A percentile compares a stretch with the other conserved stretches of the same genome.
Evolutionary conservation across 345 rosid genomes (phyloP).

Genomic region (Arabidopsis arenosa): DNA sequence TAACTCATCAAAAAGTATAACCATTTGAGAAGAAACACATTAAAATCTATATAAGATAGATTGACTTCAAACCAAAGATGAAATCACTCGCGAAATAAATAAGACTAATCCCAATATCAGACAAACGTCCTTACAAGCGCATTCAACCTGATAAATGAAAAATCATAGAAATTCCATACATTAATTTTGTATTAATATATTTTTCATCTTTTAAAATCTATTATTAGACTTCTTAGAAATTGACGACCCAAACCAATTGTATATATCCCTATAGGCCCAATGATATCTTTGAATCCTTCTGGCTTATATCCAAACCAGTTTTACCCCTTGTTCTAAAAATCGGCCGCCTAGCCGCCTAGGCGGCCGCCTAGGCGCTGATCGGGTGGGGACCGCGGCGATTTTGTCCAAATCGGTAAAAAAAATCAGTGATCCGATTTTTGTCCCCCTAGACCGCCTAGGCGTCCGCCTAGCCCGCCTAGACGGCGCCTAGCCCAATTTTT

Average conservation of each 20-base stretch:
- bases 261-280: slow-evolving; percentile 15
- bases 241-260: background rate
- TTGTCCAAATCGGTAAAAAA: no score
- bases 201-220: background rate
- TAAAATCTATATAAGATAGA: background rate
- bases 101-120: background rate
- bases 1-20: background rate
- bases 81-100: background rate
- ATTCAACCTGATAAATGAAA: background rate
- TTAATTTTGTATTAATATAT: background rate
- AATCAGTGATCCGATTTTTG: no score
- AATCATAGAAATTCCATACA: background rate
- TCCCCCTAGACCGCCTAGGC: no score
- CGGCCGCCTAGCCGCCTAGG: no score
- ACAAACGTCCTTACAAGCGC: background rate
- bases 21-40: background rate
- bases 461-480: no score
- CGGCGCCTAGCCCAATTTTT: no score
- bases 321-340: no score
- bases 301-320: slow-evolving; percentile 5
- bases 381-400: no score
- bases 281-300: background rate
- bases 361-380: no score
- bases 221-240: background rate
- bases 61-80: background rate